Base-by-base conservation (phyloP, 2,329 filamentous ascomycete species). In the Colletotrichum sansevieriae region DNA sequence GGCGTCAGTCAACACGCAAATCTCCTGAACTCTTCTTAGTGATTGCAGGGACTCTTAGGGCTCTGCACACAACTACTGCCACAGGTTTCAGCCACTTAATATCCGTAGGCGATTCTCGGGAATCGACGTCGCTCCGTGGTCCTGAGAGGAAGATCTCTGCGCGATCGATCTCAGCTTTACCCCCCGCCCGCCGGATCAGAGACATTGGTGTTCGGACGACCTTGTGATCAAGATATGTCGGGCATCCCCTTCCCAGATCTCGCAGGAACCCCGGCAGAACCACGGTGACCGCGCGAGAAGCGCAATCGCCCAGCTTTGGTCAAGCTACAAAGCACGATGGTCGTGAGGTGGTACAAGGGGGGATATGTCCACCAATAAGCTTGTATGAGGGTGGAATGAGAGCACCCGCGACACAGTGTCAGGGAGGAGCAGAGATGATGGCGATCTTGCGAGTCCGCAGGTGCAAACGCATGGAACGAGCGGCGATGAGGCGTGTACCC, bases 51-150 rank as follows among this genome's bases (percentile, higher is more conserved):
- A 29, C 8, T 20, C 12, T 13, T n/a, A 13, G 2, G 9, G 18
- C 39, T 3, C 35, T 12, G 11, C 12, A 18, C 33, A 13, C 33
- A 13, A 46, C 46, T 3, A 25, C 33, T 22, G 11, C 6, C 33
- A 8, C 10, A 25, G 9, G 62, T 68, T 51, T 68, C 66, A 68
- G 66, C 66, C 62, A 68, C 62, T 33, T 52, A 61, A 68, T 68
- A 35, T 61, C 3, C 9, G 13, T 66, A 68, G 55, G 62, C 66
- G 66, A 68, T 44, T 29, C 18, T 68, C 62, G 62, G 62, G 49
- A 60, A 55, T 49, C 33, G 20, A 43, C 11, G 52, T 46, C 37
- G 25, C 25, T n/a, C 35, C 43, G 12, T 35, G 22, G 2, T 20
- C 8, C 8, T n/a, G n/a, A 10, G 10, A 20, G 4, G n/a, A 22